Evolutionary conservation across 192 early-diverging fungal genomes (phyloP), one percentile per base, ranked within the genome.

Genomic region (Rhizophagus clarus): DNA sequence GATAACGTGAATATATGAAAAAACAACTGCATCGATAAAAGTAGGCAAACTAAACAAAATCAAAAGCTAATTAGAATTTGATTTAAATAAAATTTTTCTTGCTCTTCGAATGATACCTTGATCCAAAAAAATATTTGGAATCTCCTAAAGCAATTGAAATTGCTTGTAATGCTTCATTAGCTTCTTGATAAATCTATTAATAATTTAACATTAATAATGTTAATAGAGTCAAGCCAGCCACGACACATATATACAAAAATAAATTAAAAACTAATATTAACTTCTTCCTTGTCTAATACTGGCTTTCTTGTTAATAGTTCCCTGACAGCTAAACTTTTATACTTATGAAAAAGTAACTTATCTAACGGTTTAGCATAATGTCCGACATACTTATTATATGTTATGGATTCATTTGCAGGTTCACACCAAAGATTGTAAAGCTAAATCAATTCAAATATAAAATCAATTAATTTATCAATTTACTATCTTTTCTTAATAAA

Each of bases 261-360:
- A 34, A 31, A 67, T 34, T 9, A 64, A n/a, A n/a, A n/a, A n/a
- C n/a, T 14, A 64, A 22, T 69, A 34, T 26, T 74, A 79, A 86
- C 85, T 69, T 87, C 79, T 80, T 93, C 89, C 34, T 90, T 82
- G 45, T 87, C 83, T 20, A 87, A 83, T 34, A 89, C 84, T 9
- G 89, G 89, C 47, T 89, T 86, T 81, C 92, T 90, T 15, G 90
- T 88, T 32, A 93, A 83, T 42, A 92, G 80, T 31, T 82, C 83
- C 51, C 87, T 82, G 32, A 92, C 74, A 3, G 86, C 79, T 29
- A 81, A 71, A 24, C 79, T 76, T 75, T 84, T 83, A 34, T 81
- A 82, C 34, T 80, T 42, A 42, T 82, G 79, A 49, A 72, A 63
- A 6, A 85, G 40, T 29, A 85, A 56, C 20, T 69, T 66, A 66